A percentile compares a stretch with the other conserved stretches of the same genome.
Conservation (phyloP, 345 rosid species). For the Acer yangbiense region DNA sequence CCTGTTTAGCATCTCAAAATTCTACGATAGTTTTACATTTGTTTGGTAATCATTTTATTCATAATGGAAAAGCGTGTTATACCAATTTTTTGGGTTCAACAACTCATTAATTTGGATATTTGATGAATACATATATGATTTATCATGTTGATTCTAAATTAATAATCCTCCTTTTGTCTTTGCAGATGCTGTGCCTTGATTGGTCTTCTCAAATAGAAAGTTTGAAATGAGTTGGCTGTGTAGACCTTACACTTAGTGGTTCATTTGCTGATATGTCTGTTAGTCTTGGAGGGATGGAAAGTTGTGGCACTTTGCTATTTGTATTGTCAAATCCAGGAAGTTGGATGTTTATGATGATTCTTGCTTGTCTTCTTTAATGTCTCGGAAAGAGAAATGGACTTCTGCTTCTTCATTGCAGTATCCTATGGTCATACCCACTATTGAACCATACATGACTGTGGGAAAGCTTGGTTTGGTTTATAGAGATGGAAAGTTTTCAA, state of each 20-base stretch:
- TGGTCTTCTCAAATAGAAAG: constrained; percentile 68
- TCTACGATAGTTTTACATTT: background rate
- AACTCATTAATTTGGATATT: background rate
- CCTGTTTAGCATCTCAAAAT: constrained; percentile 15
- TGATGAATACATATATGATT: background rate
- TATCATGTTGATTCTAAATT: background rate
- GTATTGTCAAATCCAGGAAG: constrained; percentile 77
- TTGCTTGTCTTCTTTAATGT: constrained; percentile 50
- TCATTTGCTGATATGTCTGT: constrained; percentile 84
- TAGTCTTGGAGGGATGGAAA: constrained; percentile 37
- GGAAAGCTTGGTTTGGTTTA: constrained; percentile 45
- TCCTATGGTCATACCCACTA: constrained; percentile 56
- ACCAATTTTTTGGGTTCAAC: background rate
- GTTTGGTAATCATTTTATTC: constrained; percentile 1
- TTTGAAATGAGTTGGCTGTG: constrained; percentile 61
- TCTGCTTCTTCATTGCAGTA: constrained; percentile 52
- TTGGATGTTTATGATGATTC: constrained; percentile 63
- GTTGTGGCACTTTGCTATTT: constrained; percentile 43
- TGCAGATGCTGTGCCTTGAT: constrained; percentile 72
- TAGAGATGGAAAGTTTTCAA: constrained; percentile 43
- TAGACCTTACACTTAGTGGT: constrained; percentile 69
- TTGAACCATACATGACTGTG: constrained; percentile 62
- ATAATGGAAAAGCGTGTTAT: background rate
- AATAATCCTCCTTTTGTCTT: constrained; percentile 21
- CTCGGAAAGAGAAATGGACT: constrained; percentile 47